Percentiles rank a stretch among this genome's conserved stretches.
phyloP scores from a whole-genome alignment of 352 stramenopile genomes.

The Phytophthora fragariae region DNA sequence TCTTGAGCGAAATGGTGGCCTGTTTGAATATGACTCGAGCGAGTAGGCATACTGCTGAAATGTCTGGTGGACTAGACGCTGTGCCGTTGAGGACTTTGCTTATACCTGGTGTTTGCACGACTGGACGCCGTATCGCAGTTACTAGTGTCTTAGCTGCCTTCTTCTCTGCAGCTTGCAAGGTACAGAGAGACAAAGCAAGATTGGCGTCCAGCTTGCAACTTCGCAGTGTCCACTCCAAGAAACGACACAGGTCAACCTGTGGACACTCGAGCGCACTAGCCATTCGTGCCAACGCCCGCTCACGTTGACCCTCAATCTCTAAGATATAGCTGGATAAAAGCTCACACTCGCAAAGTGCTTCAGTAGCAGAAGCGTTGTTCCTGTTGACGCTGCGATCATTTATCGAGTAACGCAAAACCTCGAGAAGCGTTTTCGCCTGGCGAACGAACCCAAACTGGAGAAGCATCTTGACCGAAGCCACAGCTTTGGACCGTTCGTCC shows the following conservation, averaged over 20 bases:
- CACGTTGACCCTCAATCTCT: slow-evolving; percentile 46
- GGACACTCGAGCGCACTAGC: slow-evolving; percentile 26
- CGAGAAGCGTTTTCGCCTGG: slow-evolving; percentile 64
- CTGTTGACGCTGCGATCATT: background rate
- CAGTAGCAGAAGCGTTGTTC: slow-evolving; percentile 7
- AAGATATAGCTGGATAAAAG: slow-evolving; percentile 41
- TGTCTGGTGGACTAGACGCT: slow-evolving; percentile 15
- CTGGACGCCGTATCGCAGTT: slow-evolving; percentile 17
- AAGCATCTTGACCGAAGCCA: slow-evolving; percentile 40
- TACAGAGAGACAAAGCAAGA: slow-evolving; percentile 14
- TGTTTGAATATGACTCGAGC: slow-evolving; percentile 48
- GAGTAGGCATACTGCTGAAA: slow-evolving; percentile 36
- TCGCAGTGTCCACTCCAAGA: slow-evolving; percentile 45
- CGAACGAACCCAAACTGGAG: slow-evolving; percentile 62
- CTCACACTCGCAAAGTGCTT: slow-evolving; percentile 22
- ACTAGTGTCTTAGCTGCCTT: slow-evolving; percentile 25
- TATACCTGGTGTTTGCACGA: slow-evolving; percentile 9
- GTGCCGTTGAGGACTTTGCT: background rate
- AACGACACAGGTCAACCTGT: slow-evolving; percentile 36
- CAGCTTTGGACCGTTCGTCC: slow-evolving; percentile 40
- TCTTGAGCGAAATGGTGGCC: slow-evolving; percentile 32
- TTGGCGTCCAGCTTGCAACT: slow-evolving; percentile 36
- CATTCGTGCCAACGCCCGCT: slow-evolving; percentile 30
- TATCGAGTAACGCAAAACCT: slow-evolving; percentile 40
- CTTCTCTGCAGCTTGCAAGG: slow-evolving; percentile 35